These are phyloP conservation scores for Plantago rigida DNA, from an alignment of 305 asterid genomes.

Conservation along the genomic window DNA sequence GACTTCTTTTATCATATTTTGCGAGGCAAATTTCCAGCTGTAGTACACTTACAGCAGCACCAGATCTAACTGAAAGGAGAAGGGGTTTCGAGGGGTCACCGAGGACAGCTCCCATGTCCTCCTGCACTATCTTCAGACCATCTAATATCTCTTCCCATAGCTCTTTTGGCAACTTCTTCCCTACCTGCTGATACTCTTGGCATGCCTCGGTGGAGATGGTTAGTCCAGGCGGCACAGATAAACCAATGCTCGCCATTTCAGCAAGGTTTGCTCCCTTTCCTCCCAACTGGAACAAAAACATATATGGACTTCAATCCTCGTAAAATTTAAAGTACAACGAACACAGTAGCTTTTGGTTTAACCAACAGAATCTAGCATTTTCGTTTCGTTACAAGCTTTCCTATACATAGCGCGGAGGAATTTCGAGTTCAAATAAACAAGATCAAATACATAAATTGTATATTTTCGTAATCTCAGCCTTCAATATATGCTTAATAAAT, in stretches of 20 bases:
- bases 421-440: too few species aligned
- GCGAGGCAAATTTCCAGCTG: not conserved
- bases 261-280: constrained; percentile 98
- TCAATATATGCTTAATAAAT: too few species aligned
- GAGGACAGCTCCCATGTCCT: constrained; percentile 74
- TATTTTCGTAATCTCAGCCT: too few species aligned
- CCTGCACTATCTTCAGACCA: constrained; percentile 56
- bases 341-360: too few species aligned
- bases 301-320: not conserved
- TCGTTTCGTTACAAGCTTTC: too few species aligned
- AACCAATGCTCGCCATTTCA: constrained; percentile 95
- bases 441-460: too few species aligned
- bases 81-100: constrained; percentile 82
- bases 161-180: constrained; percentile 58
- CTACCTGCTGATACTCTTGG: constrained; percentile 70
- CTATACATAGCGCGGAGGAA: too few species aligned
- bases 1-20: not conserved
- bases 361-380: too few species aligned
- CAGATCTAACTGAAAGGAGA: constrained; percentile 84
- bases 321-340: not conserved
- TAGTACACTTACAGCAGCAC: constrained; percentile 66
- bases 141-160: constrained; percentile 80
- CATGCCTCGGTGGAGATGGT: constrained; percentile 96
- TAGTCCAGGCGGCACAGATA: constrained; percentile 94
- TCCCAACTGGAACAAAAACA: constrained; percentile 51